Percentiles rank a stretch among this genome's conserved stretches.
Evolutionary conservation across 2,329 filamentous ascomycete species (phyloP).

Genomic region (Ilyonectria robusta): DNA sequence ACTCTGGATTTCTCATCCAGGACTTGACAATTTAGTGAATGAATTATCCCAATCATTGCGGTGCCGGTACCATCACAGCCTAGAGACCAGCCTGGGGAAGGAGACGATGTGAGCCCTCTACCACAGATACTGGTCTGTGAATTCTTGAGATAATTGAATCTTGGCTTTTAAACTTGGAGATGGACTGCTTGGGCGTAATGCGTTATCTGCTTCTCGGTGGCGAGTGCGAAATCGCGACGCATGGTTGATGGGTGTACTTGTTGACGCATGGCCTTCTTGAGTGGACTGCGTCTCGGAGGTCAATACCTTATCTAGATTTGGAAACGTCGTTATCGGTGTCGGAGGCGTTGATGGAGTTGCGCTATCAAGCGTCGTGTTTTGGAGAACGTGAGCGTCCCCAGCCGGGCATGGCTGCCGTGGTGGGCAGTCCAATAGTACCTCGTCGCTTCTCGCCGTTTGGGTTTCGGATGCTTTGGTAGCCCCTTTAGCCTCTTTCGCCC

Average conservation of each 20-base stretch:
- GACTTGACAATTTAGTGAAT: too few species aligned
- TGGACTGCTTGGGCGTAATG: neutral
- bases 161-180: neutral
- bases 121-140: conserved; percentile 9
- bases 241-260: neutral
- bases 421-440: too few species aligned
- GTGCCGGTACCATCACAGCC: neutral
- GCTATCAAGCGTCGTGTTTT: neutral
- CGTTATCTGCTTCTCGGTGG: neutral
- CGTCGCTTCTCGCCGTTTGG: neutral
- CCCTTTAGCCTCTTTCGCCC: conserved; percentile 9
- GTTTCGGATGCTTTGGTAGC: neutral
- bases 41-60: neutral
- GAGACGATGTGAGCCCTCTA: neutral
- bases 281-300: neutral
- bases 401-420: neutral
- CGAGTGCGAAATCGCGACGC: neutral
- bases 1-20: too few species aligned
- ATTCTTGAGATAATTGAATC: neutral
- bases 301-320: neutral
- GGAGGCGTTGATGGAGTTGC: neutral
- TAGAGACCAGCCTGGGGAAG: too few species aligned
- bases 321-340: neutral
- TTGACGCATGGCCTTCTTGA: neutral
- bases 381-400: too few species aligned